Conservation (phyloP, 2,329 filamentous ascomycete genomes). For the Plenodomus lindquistii region DNA sequence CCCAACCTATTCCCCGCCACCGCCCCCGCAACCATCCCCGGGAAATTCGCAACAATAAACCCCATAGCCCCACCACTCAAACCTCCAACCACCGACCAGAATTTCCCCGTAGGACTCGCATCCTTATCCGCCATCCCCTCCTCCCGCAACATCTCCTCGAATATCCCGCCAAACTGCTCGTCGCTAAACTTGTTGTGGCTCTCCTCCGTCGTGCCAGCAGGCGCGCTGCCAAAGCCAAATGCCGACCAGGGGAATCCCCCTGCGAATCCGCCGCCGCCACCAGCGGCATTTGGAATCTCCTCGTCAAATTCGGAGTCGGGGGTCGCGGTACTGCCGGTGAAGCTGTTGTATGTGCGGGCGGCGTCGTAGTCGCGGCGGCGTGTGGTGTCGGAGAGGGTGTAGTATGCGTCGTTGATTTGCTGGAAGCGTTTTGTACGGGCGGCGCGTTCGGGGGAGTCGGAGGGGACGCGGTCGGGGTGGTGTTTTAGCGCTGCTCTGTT, state of each 20-base stretch:
- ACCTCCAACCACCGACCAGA: slow-evolving; percentile 87
- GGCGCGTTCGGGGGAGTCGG: slow-evolving; percentile 79
- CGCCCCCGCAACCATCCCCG: slow-evolving; percentile 84
- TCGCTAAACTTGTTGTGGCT: slow-evolving; percentile 64
- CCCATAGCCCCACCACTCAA: slow-evolving; percentile 87
- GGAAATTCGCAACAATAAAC: slow-evolving; percentile 92
- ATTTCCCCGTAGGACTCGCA: slow-evolving; percentile 66
- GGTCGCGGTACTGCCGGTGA: slow-evolving; percentile 48
- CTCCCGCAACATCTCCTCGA: slow-evolving; percentile 59
- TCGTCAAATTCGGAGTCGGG: slow-evolving; percentile 55
- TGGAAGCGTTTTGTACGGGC: slow-evolving; percentile 86
- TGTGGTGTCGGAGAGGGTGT: slow-evolving; percentile 78
- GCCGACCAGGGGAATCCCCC: slow-evolving; percentile 76
- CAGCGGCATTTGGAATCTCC: slow-evolving; percentile 48
- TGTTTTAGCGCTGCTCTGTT: slow-evolving; percentile 81
- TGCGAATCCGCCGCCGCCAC: slow-evolving; percentile 15
- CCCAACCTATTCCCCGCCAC: slow-evolving; percentile 93
- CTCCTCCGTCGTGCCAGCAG: slow-evolving; percentile 50
- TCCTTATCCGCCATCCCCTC: slow-evolving; percentile 71
- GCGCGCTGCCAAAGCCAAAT: slow-evolving; percentile 61
- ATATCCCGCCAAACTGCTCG: slow-evolving; percentile 78
- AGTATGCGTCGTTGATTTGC: slow-evolving; percentile 91
- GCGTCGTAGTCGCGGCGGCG: slow-evolving; percentile 84
- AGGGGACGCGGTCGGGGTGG: slow-evolving; percentile 87
- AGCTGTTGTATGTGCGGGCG: slow-evolving; percentile 62